These are phyloP conservation scores for Sugiyamaella castrensis DNA, from an alignment of 1,139 yeast genomes.

Conservation along the genomic window DNA sequence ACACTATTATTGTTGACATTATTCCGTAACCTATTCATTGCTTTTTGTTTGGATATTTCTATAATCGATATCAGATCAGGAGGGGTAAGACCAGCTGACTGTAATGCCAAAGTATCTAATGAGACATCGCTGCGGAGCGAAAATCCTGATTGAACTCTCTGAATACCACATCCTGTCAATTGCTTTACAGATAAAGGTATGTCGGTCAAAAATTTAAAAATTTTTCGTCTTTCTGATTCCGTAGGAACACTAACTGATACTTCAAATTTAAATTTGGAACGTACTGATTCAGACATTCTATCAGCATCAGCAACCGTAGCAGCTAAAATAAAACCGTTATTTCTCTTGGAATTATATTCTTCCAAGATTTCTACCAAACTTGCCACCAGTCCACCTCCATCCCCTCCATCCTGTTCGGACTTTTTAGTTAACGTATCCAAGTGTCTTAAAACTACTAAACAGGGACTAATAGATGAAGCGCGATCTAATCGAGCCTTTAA, in stretches of 20 bases:
- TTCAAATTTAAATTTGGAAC: slow-evolving; percentile 75
- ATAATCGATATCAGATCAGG: slow-evolving; percentile 75
- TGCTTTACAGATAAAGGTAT: slow-evolving; percentile 18
- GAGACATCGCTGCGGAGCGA: slow-evolving; percentile 52
- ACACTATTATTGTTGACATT: slow-evolving; percentile 29
- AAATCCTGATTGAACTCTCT: slow-evolving; percentile 18
- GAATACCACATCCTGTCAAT: slow-evolving; percentile 8
- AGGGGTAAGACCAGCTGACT: slow-evolving; percentile 92
- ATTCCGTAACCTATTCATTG: slow-evolving; percentile 49
- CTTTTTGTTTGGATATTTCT: slow-evolving; percentile 57
- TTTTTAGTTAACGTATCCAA: slow-evolving; percentile 70
- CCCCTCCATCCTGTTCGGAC: slow-evolving; percentile 59
- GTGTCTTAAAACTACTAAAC: slow-evolving; percentile 63
- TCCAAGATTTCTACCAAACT: slow-evolving; percentile 59
- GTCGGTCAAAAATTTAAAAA: slow-evolving; percentile 53
- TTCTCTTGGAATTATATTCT: slow-evolving; percentile 42
- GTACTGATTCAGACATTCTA: slow-evolving; percentile 59
- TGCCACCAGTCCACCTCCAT: slow-evolving; percentile 55
- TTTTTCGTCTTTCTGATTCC: slow-evolving; percentile 65
- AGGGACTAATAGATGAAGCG: slow-evolving; percentile 43
- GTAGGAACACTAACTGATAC: slow-evolving; percentile 72
- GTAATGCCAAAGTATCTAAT: slow-evolving; percentile 61
- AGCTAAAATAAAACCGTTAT: slow-evolving; percentile 49
- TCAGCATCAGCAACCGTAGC: slow-evolving; percentile 75
- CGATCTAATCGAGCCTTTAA: slow-evolving; percentile 75